Evolutionary conservation across 768 basidiomycete species (phyloP).

Genomic region (Saitozyma sp.): DNA sequence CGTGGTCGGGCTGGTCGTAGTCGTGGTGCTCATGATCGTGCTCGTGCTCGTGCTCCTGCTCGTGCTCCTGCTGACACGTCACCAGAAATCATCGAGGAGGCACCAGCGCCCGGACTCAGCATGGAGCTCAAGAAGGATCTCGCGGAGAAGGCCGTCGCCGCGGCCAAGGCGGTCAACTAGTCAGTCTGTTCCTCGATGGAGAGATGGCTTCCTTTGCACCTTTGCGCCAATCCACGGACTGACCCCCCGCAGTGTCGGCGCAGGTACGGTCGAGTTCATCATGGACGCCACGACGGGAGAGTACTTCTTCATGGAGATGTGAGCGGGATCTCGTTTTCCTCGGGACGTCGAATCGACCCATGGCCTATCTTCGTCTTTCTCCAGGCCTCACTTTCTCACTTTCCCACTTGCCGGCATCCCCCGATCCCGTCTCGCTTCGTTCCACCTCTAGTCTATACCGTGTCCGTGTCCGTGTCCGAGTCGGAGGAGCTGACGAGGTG

Average conservation of each 20-base stretch:
- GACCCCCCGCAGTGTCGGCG: constrained; percentile 19
- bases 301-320: constrained; percentile 98
- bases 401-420: no score
- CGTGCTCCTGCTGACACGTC: constrained; percentile 58
- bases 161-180: constrained; percentile 88
- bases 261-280: constrained; percentile 69
- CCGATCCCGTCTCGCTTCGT: no score
- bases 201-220: not conserved
- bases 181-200: not conserved
- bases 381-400: no score
- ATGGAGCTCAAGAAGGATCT: constrained; percentile 76
- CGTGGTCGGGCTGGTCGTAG: no score
- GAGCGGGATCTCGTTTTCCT: constrained; percentile 30
- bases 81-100: constrained; percentile 58
- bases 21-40: no score
- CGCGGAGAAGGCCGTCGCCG: constrained; percentile 82
- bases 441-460: not conserved
- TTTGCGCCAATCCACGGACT: not conserved
- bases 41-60: constrained; percentile 55
- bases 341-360: not conserved
- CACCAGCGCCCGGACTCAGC: constrained; percentile 85
- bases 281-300: constrained; percentile 84
- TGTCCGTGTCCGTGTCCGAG: not conserved
- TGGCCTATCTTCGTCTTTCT: no score
- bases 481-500: not conserved